phyloP scores from a whole-genome alignment of 2,329 filamentous ascomycete genomes.

The Ceratocystis eucalypticola region DNA sequence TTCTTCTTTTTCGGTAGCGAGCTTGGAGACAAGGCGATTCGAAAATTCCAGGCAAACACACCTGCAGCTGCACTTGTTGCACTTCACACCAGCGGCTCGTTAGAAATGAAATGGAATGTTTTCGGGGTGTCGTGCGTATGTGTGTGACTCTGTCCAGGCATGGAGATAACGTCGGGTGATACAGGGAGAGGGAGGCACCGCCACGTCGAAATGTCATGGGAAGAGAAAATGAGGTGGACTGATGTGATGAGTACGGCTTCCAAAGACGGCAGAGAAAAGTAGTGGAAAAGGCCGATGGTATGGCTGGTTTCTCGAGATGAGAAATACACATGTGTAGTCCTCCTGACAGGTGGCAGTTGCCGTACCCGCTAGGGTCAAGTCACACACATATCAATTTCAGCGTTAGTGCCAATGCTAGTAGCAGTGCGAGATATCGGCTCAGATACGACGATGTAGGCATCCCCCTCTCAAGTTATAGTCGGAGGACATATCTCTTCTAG shows the following conservation, averaged over 20 bases:
- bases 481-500: neutral
- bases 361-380: neutral
- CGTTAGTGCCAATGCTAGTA: neutral
- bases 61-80: too few species aligned
- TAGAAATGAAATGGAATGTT: too few species aligned
- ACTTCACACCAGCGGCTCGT: too few species aligned
- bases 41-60: too few species aligned
- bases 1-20: too few species aligned
- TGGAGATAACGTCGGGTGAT: neutral
- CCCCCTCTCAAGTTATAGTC: neutral
- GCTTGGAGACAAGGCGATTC: too few species aligned
- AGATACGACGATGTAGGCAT: too few species aligned
- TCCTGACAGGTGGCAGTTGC: neutral
- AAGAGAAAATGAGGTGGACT: neutral
- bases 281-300: neutral
- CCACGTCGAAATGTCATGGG: neutral
- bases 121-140: too few species aligned
- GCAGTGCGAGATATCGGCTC: too few species aligned
- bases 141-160: too few species aligned
- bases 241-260: neutral
- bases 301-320: neutral
- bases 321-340: neutral
- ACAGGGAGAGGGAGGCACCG: neutral
- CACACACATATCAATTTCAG: neutral
- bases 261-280: neutral